Conservation (phyloP, 2,329 filamentous ascomycete genomes). For the Trichoderma aggressivum region DNA sequence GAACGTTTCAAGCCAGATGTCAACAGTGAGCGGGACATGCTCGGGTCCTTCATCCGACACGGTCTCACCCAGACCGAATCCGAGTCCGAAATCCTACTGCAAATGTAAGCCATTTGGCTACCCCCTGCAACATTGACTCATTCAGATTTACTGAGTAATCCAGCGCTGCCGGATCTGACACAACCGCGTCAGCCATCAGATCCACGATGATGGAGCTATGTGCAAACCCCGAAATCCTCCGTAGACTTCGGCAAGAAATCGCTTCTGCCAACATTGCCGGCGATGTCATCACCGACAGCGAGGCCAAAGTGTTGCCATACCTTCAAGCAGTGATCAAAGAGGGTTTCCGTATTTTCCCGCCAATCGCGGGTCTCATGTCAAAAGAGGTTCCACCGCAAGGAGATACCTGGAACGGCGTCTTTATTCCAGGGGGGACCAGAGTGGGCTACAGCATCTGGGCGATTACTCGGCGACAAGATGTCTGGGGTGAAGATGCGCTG, state of each 20-base stretch:
- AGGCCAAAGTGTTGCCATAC: conserved; percentile 39
- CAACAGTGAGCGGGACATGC: conserved; percentile 49
- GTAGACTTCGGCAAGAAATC: conserved; percentile 39
- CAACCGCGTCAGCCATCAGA: conserved; percentile 53
- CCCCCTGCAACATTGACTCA: background rate
- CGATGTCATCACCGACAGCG: conserved; percentile 30
- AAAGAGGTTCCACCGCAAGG: conserved; percentile 33
- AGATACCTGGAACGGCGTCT: conserved; percentile 31
- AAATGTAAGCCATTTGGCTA: conserved; percentile 28
- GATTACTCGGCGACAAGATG: conserved; percentile 31
- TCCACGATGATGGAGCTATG: conserved; percentile 51
- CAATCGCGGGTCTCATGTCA: conserved; percentile 36
- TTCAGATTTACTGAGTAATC: background rate
- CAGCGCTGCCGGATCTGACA: conserved; percentile 55
- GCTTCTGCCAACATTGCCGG: conserved; percentile 19
- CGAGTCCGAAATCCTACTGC: conserved; percentile 44
- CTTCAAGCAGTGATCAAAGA: conserved; percentile 51
- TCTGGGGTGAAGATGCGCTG: conserved; percentile 36
- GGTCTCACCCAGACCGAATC: conserved; percentile 38
- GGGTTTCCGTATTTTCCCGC: conserved; percentile 38
- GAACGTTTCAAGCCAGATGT: conserved; percentile 44
- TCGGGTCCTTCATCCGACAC: conserved; percentile 42
- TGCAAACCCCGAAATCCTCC: conserved; percentile 46
- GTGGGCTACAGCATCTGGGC: conserved; percentile 36
- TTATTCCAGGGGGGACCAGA: conserved; percentile 33